These are phyloP conservation scores for Talaromyces sp. DNA, from an alignment of 2,329 filamentous ascomycete species.

Conservation along the genomic window DNA sequence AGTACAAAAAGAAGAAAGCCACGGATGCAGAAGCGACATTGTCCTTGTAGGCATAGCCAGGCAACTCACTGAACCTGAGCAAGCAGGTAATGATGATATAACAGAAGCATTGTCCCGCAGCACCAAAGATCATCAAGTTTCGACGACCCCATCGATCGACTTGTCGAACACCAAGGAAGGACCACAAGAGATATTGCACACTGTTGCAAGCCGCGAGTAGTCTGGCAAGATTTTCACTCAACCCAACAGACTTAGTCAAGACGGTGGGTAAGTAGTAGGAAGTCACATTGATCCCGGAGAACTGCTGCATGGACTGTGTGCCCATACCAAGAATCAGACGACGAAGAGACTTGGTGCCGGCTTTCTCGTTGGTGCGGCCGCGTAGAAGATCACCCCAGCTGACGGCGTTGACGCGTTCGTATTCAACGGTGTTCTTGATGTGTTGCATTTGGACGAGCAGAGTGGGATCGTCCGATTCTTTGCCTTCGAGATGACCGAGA, in stretches of 20 bases:
- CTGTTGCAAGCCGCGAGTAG: constrained; percentile 54
- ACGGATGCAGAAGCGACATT: constrained; percentile 36
- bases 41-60: constrained; percentile 4
- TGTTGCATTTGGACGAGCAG: constrained; percentile 42
- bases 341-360: constrained; percentile 38
- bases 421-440: constrained; percentile 46
- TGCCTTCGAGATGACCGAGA: constrained; percentile 26
- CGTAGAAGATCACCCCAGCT: constrained; percentile 48
- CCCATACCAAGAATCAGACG: constrained; percentile 41
- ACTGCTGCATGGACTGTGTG: constrained; percentile 29
- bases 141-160: constrained; percentile 52
- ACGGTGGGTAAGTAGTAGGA: constrained; percentile 48
- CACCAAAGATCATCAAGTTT: constrained; percentile 53
- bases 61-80: constrained; percentile 36
- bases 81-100: constrained; percentile 51
- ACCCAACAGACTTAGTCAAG: constrained; percentile 54
- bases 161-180: constrained; percentile 48
- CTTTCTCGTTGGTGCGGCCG: constrained; percentile 32
- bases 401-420: constrained; percentile 48
- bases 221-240: constrained; percentile 49
- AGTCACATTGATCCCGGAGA: constrained; percentile 23
- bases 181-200: constrained; percentile 42
- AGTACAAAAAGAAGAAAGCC: constrained; percentile 52
- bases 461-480: constrained; percentile 33
- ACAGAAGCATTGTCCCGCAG: constrained; percentile 49